These are phyloP conservation scores for Phaeosphaeriaceae sp. DNA, from an alignment of 2,329 filamentous ascomycete genomes.

Conservation along the genomic window DNA sequence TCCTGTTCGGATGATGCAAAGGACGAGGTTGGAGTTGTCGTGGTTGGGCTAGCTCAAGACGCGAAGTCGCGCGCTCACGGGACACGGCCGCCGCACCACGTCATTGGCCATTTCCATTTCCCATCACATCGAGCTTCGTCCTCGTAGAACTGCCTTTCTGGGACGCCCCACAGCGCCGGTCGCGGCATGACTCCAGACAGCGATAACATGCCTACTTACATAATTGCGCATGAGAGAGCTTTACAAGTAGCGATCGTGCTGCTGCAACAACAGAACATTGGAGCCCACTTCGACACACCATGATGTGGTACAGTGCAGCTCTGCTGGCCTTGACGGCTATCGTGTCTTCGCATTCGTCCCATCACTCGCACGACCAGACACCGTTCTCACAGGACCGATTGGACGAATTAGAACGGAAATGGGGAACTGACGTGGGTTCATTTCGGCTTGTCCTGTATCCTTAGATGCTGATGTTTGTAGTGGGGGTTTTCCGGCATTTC, in stretches of 20 bases:
- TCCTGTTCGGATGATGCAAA: too few species aligned
- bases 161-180: conserved; percentile 27
- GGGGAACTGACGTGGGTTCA: conserved; percentile 48
- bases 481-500: conserved; percentile 77
- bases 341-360: conserved; percentile 32
- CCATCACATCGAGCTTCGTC: background rate
- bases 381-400: conserved; percentile 39
- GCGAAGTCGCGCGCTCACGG: conserved; percentile 37
- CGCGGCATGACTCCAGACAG: conserved; percentile 20
- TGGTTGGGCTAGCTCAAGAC: conserved; percentile 18
- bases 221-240: conserved; percentile 29
- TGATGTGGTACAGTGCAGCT: conserved; percentile 25
- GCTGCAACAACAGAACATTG: background rate
- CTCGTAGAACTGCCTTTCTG: conserved; percentile 29
- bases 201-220: conserved; percentile 40
- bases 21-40: background rate
- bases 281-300: background rate
- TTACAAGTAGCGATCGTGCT: conserved; percentile 4
- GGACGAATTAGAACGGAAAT: conserved; percentile 47
- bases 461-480: conserved; percentile 41
- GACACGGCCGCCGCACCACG: conserved; percentile 23
- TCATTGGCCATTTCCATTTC: conserved; percentile 30
- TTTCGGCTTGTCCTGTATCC: background rate
- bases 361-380: conserved; percentile 37
- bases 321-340: conserved; percentile 22